Percentiles rank a stretch among this genome's conserved stretches.
Conservation (phyloP, 2,329 filamentous ascomycete genomes). For the Aureobasidium sp. region DNA sequence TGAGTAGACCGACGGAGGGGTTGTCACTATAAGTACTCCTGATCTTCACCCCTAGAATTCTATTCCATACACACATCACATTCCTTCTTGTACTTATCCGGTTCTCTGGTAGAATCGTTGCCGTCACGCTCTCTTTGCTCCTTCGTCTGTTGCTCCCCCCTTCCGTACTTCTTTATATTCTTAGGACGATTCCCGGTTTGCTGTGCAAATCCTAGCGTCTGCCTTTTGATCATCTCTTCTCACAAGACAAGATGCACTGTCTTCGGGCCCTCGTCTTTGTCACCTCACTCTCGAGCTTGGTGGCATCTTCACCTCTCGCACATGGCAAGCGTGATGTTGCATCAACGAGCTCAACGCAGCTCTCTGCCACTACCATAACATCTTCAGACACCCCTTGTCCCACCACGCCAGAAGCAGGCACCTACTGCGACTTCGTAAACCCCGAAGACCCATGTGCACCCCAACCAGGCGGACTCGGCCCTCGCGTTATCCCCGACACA, state of each 20-base stretch:
- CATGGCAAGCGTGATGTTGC: background rate
- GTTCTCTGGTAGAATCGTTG: background rate
- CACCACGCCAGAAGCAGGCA: slow-evolving; percentile 24
- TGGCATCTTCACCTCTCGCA: background rate
- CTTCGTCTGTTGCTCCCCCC: background rate
- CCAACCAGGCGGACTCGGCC: slow-evolving; percentile 21
- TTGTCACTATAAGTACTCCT: background rate
- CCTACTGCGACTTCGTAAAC: slow-evolving; percentile 31
- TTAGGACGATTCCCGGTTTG: background rate
- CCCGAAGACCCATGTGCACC: slow-evolving; percentile 21
- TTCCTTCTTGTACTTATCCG: background rate
- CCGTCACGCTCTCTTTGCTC: background rate
- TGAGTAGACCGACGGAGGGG: background rate
- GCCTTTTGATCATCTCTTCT: background rate
- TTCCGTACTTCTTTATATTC: background rate
- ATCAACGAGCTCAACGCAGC: background rate
- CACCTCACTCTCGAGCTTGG: background rate
- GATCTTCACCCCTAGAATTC: slow-evolving; percentile 1
- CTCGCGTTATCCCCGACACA: slow-evolving; percentile 19
- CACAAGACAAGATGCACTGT: background rate
- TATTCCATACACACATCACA: background rate
- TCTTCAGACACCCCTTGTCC: slow-evolving; percentile 22
- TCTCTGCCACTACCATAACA: slow-evolving; percentile 16
- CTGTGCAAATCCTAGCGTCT: background rate
- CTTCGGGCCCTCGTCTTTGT: background rate